A percentile compares a stretch with the other conserved stretches of the same genome.
phyloP scores from a whole-genome alignment of 768 basidiomycete genomes.

The Lactarius pseudohatsudake region DNA sequence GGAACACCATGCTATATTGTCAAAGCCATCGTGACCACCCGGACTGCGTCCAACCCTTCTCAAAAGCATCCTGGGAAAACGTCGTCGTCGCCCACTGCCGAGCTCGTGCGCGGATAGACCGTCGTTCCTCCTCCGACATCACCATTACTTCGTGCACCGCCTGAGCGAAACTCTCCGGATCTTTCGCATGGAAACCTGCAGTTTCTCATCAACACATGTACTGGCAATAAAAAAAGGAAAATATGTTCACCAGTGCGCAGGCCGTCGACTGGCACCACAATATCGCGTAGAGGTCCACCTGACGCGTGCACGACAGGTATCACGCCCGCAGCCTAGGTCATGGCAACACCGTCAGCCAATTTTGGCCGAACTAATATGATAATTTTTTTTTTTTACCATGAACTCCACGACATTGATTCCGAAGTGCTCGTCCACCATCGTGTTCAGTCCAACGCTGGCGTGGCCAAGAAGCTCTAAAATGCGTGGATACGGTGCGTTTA shows the following conservation, averaged over 20 bases:
- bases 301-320: constrained; percentile 92
- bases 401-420: constrained; percentile 98
- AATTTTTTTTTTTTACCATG: constrained; percentile 63
- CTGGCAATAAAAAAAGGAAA: not conserved
- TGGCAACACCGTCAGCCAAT: not conserved
- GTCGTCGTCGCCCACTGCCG: constrained; percentile 66
- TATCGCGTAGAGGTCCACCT: constrained; percentile 88
- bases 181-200: constrained; percentile 79
- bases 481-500: constrained; percentile 77
- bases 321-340: constrained; percentile 80
- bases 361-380: not conserved
- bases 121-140: constrained; percentile 52
- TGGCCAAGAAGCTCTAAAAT: constrained; percentile 70
- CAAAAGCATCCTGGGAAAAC: constrained; percentile 79
- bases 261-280: constrained; percentile 77
- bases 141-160: constrained; percentile 63
- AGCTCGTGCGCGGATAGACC: constrained; percentile 66
- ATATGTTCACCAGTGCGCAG: constrained; percentile 59
- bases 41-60: constrained; percentile 68
- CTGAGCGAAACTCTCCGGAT: constrained; percentile 61
- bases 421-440: constrained; percentile 98
- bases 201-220: not conserved
- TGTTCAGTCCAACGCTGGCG: constrained; percentile 85
- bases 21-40: constrained; percentile 49
- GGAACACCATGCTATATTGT: not conserved